Evolutionary conservation across 1,284 basidiomycete genomes (phyloP).

Genomic region (Mycena citricolor): DNA sequence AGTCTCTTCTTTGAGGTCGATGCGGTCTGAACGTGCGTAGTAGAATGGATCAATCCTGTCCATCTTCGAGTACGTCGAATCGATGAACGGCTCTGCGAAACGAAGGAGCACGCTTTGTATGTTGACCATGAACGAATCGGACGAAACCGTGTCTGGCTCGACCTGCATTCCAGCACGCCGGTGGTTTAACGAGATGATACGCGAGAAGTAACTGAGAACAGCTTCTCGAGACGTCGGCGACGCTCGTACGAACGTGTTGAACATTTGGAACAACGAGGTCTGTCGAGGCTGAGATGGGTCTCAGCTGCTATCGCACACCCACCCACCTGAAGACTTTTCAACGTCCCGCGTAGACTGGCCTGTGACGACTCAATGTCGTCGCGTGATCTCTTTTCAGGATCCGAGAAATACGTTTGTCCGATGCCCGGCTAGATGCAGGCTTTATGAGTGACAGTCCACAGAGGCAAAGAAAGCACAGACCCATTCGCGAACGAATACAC

Average conservation of each 20-base stretch:
- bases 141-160: conserved; percentile 81
- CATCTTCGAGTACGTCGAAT: conserved; percentile 88
- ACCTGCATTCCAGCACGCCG: conserved; percentile 93
- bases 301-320: conserved; percentile 7
- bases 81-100: conserved; percentile 97
- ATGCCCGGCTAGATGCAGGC: conserved; percentile 64
- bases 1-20: conserved; percentile 84
- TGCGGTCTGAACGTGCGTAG: conserved; percentile 68
- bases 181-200: conserved; percentile 74
- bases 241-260: conserved; percentile 86
- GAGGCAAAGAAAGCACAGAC: conserved; percentile 45
- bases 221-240: conserved; percentile 80
- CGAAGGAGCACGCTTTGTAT: conserved; percentile 79
- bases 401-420: conserved; percentile 79
- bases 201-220: conserved; percentile 83
- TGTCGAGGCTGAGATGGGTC: conserved; percentile 32
- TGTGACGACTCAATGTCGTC: conserved; percentile 84
- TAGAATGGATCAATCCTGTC: conserved; percentile 90
- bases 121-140: conserved; percentile 94
- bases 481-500: conserved; percentile 86
- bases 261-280: conserved; percentile 84
- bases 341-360: conserved; percentile 76
- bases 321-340: conserved; percentile 81
- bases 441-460: conserved; percentile 12
- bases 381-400: conserved; percentile 73